A percentile compares a stretch with the other conserved stretches of the same genome.
phyloP scores from a whole-genome alignment of 2,329 filamentous ascomycete genomes.

The Pseudopithomyces maydicus region DNA sequence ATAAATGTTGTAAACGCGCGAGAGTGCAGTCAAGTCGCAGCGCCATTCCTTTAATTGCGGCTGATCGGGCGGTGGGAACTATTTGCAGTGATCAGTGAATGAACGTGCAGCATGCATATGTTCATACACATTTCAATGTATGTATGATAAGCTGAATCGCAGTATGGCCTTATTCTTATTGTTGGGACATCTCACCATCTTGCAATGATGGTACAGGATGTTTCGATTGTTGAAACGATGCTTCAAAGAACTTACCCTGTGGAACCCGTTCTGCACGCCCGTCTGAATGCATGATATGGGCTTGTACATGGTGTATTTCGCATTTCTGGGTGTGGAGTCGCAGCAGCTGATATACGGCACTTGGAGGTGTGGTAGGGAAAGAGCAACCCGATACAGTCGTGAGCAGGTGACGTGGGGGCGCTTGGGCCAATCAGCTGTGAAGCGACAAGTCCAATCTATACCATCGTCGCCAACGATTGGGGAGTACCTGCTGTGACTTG shows the following conservation, averaged over 20 bases:
- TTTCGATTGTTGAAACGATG: neutral
- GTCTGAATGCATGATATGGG: slow-evolving; percentile 30
- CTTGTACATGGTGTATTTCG: slow-evolving; percentile 17
- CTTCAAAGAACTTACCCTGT: slow-evolving; percentile 27
- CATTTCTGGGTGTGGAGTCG: neutral
- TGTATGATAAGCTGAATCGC: neutral
- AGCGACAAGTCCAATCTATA: neutral
- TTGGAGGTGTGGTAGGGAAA: neutral
- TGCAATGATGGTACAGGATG: neutral
- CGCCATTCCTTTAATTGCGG: slow-evolving; percentile 44
- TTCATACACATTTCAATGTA: no score
- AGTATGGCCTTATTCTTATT: neutral
- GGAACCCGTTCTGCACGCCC: slow-evolving; percentile 25
- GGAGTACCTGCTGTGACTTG: neutral
- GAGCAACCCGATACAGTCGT: neutral
- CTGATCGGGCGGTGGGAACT: slow-evolving; percentile 12
- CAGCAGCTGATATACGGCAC: neutral
- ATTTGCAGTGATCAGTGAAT: slow-evolving; percentile 5
- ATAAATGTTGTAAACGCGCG: slow-evolving; percentile 53
- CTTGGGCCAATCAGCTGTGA: neutral
- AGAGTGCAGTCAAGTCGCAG: slow-evolving; percentile 54
- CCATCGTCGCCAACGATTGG: neutral
- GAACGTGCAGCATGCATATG: neutral
- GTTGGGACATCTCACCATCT: neutral
- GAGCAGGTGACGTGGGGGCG: neutral